Percentiles rank a stretch among this genome's conserved stretches.
Conservation (phyloP, 1,139 yeast genomes). For the Hemisphaericaspora xylofermentans region DNA sequence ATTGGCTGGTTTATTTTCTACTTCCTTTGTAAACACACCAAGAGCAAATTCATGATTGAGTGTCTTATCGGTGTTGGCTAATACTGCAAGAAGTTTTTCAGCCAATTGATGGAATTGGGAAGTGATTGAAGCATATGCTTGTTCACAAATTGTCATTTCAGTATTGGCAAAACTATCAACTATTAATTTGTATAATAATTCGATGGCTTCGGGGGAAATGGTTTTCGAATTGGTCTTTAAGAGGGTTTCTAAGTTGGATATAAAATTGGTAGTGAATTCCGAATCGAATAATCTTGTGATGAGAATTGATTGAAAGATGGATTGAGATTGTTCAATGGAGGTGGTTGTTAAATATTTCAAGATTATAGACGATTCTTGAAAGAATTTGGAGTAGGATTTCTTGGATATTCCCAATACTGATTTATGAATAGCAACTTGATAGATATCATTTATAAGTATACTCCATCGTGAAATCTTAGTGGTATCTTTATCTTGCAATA, state of each 20-base stretch:
- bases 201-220: slow-evolving; percentile 17
- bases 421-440: slow-evolving; percentile 26
- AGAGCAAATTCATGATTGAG: slow-evolving; percentile 48
- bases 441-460: slow-evolving; percentile 21
- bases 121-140: slow-evolving; percentile 38
- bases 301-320: slow-evolving; percentile 14
- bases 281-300: slow-evolving; percentile 19
- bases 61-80: slow-evolving; percentile 44
- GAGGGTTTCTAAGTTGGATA: slow-evolving; percentile 20
- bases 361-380: slow-evolving; percentile 18
- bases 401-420: slow-evolving; percentile 29
- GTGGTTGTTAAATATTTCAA: slow-evolving; percentile 9
- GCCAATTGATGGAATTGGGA: slow-evolving; percentile 32
- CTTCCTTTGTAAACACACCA: slow-evolving; percentile 30
- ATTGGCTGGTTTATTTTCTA: slow-evolving; percentile 16
- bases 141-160: slow-evolving; percentile 41
- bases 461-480: slow-evolving; percentile 21
- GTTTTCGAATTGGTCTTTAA: slow-evolving; percentile 13
- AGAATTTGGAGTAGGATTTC: slow-evolving; percentile 29
- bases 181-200: slow-evolving; percentile 25
- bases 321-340: neutral
- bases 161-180: slow-evolving; percentile 25
- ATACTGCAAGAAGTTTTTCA: slow-evolving; percentile 36
- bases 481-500: neutral
- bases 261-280: slow-evolving; percentile 18